Conservation (phyloP, 495 filamentous ascomycete species). For the Pyrenopolyporus hunteri region DNA sequence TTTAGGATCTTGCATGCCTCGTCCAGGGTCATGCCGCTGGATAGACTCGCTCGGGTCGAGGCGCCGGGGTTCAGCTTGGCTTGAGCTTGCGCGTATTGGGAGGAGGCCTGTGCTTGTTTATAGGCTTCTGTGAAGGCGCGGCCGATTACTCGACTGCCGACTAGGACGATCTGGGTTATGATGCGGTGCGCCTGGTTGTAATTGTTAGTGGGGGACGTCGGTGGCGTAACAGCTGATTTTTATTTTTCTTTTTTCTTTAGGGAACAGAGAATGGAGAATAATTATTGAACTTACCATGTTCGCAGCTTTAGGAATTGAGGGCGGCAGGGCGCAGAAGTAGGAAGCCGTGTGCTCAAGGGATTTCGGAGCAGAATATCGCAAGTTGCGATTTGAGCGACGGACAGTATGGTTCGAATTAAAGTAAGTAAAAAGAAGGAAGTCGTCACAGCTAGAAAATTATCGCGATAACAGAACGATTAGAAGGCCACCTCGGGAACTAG, state of each 20-base stretch:
- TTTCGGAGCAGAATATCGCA: neutral
- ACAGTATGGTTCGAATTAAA: neutral
- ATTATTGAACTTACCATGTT: conserved; percentile 30
- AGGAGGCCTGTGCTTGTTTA: conserved; percentile 86
- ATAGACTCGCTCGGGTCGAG: conserved; percentile 52
- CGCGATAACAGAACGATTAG: conserved; percentile 32
- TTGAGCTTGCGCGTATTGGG: conserved; percentile 76
- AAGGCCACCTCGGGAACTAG: conserved; percentile 12
- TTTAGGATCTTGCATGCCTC: conserved; percentile 98
- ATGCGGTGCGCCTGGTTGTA: conserved; percentile 83
- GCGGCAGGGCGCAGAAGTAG: neutral
- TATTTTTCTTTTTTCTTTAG: neutral
- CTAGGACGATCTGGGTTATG: conserved; percentile 89
- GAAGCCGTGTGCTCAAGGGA: neutral
- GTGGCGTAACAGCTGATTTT: conserved; percentile 17
- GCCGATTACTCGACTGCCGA: conserved; percentile 87
- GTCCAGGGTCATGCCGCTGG: conserved; percentile 82
- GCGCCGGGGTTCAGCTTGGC: conserved; percentile 55
- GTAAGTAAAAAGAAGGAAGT: conserved; percentile 14
- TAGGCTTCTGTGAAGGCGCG: conserved; percentile 92
- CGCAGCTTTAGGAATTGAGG: neutral
- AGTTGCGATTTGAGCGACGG: neutral
- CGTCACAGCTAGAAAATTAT: conserved; percentile 33
- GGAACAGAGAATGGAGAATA: neutral
- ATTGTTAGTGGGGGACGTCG: conserved; percentile 16